Conservation (phyloP, 768 basidiomycete species). For the Mycena sanguinolenta region DNA sequence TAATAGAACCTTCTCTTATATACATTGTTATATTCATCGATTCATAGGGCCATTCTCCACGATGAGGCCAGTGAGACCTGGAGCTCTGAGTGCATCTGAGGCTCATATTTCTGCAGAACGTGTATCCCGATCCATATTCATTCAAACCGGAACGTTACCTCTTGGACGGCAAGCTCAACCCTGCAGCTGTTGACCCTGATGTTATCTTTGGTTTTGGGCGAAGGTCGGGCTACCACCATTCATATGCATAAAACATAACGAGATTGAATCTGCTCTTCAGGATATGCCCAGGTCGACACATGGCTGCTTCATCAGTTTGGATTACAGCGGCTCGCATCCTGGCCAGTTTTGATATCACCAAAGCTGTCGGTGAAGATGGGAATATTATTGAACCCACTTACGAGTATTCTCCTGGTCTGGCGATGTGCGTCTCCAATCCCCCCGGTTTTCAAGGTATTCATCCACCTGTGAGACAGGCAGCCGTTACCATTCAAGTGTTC, state of each 20-base stretch:
- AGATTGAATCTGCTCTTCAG: background rate
- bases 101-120: conserved; percentile 3
- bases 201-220: conserved; percentile 29
- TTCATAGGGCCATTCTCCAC: conserved; percentile 26
- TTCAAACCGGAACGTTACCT: conserved; percentile 49
- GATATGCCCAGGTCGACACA: conserved; percentile 35
- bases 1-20: background rate
- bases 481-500: conserved; percentile 45
- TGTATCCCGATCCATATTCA: conserved; percentile 45
- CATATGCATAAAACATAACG: background rate
- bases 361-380: conserved; percentile 14
- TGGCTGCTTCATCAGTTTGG: conserved; percentile 6
- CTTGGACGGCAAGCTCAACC: conserved; percentile 23
- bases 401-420: conserved; percentile 1
- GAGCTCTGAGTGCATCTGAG: background rate
- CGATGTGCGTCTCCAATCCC: background rate
- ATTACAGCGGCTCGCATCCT: conserved; percentile 2
- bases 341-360: conserved; percentile 16
- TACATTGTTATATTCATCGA: background rate
- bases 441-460: too few species aligned
- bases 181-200: conserved; percentile 7
- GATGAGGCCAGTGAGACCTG: conserved; percentile 9
- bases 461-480: conserved; percentile 19
- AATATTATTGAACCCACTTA: conserved; percentile 43
- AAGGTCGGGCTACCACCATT: background rate